Conservation (phyloP, 106 monocot genomes). For the Triglochin maritima region DNA sequence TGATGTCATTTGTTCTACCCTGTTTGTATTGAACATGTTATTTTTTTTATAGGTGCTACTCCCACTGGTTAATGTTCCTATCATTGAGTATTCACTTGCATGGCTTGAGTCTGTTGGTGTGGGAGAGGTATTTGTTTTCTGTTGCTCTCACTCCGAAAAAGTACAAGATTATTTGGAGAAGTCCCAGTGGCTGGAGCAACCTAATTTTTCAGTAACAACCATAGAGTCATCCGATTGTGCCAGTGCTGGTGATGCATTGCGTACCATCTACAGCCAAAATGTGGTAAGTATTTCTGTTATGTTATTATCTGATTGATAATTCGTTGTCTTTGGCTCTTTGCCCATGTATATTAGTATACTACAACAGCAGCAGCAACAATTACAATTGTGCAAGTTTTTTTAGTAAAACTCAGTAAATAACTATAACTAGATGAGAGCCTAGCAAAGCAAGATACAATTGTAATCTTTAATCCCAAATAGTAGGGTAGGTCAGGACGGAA, state of each 20-base stretch:
- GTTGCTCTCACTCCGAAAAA: conserved; percentile 82
- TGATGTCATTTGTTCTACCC: too few species aligned
- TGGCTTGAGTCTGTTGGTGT: conserved; percentile 97
- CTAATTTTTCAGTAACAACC: conserved; percentile 38
- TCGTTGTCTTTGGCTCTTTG: too few species aligned
- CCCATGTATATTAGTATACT: too few species aligned
- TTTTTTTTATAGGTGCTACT: conserved; percentile 46
- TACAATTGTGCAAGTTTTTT: too few species aligned
- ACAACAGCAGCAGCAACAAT: too few species aligned
- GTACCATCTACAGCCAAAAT: conserved; percentile 51
- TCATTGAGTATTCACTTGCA: conserved; percentile 83
- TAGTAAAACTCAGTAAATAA: too few species aligned
- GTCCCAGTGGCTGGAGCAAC: conserved; percentile 54
- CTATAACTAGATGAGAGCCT: too few species aligned
- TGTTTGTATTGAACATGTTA: too few species aligned
- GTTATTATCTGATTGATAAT: background rate
- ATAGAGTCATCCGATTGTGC: conserved; percentile 76
- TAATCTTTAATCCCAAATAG: too few species aligned
- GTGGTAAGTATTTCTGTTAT: conserved; percentile 33
- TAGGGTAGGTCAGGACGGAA: too few species aligned
- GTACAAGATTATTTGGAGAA: conserved; percentile 71
- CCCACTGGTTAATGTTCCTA: conserved; percentile 79
- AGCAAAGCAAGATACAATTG: too few species aligned
- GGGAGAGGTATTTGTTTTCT: conserved; percentile 91
- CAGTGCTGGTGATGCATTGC: conserved; percentile 87